Evolutionary conservation across 2,329 filamentous ascomycete genomes (phyloP).

Genomic region (Exophiala viscosa): DNA sequence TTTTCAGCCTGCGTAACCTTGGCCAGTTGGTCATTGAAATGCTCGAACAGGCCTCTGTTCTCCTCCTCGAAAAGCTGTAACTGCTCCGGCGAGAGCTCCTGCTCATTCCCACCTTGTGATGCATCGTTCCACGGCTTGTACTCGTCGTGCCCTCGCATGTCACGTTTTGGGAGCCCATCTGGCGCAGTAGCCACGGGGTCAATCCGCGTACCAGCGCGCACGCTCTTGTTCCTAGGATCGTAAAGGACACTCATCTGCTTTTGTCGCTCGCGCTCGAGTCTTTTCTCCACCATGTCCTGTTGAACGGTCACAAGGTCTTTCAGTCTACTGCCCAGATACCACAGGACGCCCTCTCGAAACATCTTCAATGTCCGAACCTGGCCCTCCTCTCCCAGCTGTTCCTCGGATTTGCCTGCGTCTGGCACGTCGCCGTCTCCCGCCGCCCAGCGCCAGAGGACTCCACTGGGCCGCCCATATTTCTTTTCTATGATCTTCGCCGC

Average conservation of each 20-base stretch:
- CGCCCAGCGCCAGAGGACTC: slow-evolving; percentile 65
- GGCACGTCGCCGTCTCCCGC: slow-evolving; percentile 47
- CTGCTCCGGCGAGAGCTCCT: slow-evolving; percentile 73
- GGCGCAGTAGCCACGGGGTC: neutral
- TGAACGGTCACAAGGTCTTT: slow-evolving; percentile 75
- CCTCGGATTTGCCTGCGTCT: slow-evolving; percentile 53
- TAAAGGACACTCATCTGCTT: slow-evolving; percentile 83
- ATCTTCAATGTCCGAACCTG: slow-evolving; percentile 62
- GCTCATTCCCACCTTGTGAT: slow-evolving; percentile 33
- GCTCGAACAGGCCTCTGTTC: slow-evolving; percentile 86
- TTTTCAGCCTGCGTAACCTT: slow-evolving; percentile 92
- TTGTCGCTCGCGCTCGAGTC: slow-evolving; percentile 79
- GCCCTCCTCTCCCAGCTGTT: slow-evolving; percentile 71
- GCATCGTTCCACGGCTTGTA: slow-evolving; percentile 27
- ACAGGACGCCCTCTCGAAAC: slow-evolving; percentile 78
- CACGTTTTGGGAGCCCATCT: slow-evolving; percentile 12
- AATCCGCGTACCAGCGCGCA: slow-evolving; percentile 7
- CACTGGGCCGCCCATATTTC: slow-evolving; percentile 58
- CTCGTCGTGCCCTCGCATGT: slow-evolving; percentile 25
- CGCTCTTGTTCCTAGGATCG: slow-evolving; percentile 50
- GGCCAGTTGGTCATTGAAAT: slow-evolving; percentile 89
- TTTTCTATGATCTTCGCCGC: slow-evolving; percentile 66
- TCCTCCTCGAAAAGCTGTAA: slow-evolving; percentile 90
- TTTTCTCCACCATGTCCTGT: slow-evolving; percentile 86
- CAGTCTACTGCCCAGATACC: slow-evolving; percentile 71